These are phyloP conservation scores for Lunasporangiospora selenospora DNA, from an alignment of 192 early-diverging fungal genomes.

Conservation along the genomic window DNA sequence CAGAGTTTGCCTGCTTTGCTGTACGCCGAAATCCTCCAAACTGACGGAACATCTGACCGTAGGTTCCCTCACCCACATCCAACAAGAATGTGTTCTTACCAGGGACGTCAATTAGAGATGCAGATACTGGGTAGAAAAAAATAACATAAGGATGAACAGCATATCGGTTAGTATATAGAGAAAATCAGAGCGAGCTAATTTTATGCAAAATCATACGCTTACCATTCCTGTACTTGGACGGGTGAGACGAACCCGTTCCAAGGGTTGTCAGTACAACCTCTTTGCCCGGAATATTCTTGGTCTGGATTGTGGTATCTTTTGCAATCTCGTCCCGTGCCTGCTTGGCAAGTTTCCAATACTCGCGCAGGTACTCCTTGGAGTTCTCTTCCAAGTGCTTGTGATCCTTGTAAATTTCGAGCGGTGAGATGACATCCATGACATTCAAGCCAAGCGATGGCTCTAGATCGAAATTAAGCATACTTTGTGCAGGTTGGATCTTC, in stretches of 20 bases:
- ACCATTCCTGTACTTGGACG: conserved; percentile 93
- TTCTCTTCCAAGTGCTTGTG: background rate
- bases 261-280: conserved; percentile 73
- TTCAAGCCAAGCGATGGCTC: conserved; percentile 71
- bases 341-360: conserved; percentile 47
- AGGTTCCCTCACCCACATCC: conserved; percentile 92
- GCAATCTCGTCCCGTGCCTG: conserved; percentile 38
- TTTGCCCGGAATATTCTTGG: conserved; percentile 40
- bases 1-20: conserved; percentile 37
- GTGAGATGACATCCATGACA: conserved; percentile 20
- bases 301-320: background rate
- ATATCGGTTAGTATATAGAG: background rate
- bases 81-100: conserved; percentile 73
- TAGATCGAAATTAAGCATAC: conserved; percentile 62
- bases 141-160: background rate
- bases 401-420: background rate
- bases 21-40: conserved; percentile 49
- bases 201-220: conserved; percentile 5
- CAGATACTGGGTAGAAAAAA: conserved; percentile 66
- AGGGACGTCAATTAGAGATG: conserved; percentile 76
- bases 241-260: conserved; percentile 91
- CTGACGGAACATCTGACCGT: conserved; percentile 79
- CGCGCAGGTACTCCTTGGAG: conserved; percentile 16
- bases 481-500: conserved; percentile 31
- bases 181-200: too few species aligned